Base-by-base conservation (phyloP, 2,329 filamentous ascomycete genomes). In the Fulvia fulva region DNA sequence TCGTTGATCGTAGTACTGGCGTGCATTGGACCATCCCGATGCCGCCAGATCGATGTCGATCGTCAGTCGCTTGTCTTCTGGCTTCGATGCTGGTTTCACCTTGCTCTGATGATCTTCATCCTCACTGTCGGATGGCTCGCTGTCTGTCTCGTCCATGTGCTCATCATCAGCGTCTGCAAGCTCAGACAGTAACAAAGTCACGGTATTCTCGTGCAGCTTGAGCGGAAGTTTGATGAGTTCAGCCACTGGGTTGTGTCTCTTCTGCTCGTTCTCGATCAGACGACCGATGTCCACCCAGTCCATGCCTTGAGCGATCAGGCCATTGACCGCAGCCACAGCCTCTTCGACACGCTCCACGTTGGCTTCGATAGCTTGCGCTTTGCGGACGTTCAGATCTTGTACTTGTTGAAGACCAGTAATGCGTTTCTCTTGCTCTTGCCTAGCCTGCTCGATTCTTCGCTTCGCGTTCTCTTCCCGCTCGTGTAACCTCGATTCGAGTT, bases 281-380 rank as follows among this genome's bases (percentile, higher is more conserved):
- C 88, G 89, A 9, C 84, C 90, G 67, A 97, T 92, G 64, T 97
- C 89, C 11, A 91, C 86, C 94, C 94, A 99, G 68, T 99, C 94
- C 91, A 97, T 97, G 11, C 93, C 93, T 69, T 96, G 91, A 5
- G 85, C 85, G 59, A 99, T 85, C n/a, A 97, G 78, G 0, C 90
- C 90, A 72, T 96, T 97, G 54, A 99, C 87, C 3, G 94, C 91
- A 71, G 91, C 90, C 72, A 91, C 91, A 4, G 91, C 91, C 75
- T 97, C 94, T 71, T 96, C 89, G 0, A 97, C 92, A 52, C 91
- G 84, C 70, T 96, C 90, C 1, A 91, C 81, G 68, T 99, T 97
- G 22, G 91, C 90, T 72, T 96, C 86, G 44, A 99, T 94, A 0
- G 92, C 91, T 56, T 87, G 87, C 2, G 93, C 94, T 73, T 96